phyloP scores from a whole-genome alignment of 1,284 basidiomycete genomes.

The Boletus coffeatus region DNA sequence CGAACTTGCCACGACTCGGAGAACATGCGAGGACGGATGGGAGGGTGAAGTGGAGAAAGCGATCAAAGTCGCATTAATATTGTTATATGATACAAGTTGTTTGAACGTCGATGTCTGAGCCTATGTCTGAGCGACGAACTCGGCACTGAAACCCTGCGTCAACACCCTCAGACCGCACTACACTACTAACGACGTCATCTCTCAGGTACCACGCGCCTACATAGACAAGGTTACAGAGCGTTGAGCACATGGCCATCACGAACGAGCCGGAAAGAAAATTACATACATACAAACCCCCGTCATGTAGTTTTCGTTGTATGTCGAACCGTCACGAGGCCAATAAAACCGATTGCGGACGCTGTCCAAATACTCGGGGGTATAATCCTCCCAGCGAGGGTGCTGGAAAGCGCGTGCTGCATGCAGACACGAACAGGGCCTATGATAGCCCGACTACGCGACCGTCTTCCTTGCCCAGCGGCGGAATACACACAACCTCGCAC shows the following conservation, averaged over 20 bases:
- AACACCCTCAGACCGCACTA: background rate
- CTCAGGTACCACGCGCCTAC: constrained; percentile 49
- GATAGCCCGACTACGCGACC: constrained; percentile 51
- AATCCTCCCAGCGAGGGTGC: constrained; percentile 64
- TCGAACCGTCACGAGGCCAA: constrained; percentile 56
- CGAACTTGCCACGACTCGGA: too few species aligned
- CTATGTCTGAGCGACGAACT: background rate
- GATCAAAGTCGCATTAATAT: too few species aligned
- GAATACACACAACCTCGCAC: too few species aligned
- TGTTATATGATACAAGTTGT: too few species aligned
- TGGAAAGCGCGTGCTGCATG: constrained; percentile 46
- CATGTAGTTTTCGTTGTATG: constrained; percentile 38
- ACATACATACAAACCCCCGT: constrained; percentile 42
- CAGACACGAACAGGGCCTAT: constrained; percentile 51
- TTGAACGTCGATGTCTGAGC: background rate
- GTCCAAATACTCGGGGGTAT: constrained; percentile 46
- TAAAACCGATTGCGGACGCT: constrained; percentile 42
- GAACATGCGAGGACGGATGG: too few species aligned
- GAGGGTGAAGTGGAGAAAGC: too few species aligned
- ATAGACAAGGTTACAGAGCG: background rate
- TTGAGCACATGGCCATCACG: background rate
- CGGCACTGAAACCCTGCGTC: background rate
- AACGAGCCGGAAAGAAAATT: background rate
- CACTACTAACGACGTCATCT: constrained; percentile 16
- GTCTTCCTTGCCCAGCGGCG: constrained; percentile 45